Conservation (phyloP, 805 yeast genomes). For the Priceomyces melissophilus region DNA sequence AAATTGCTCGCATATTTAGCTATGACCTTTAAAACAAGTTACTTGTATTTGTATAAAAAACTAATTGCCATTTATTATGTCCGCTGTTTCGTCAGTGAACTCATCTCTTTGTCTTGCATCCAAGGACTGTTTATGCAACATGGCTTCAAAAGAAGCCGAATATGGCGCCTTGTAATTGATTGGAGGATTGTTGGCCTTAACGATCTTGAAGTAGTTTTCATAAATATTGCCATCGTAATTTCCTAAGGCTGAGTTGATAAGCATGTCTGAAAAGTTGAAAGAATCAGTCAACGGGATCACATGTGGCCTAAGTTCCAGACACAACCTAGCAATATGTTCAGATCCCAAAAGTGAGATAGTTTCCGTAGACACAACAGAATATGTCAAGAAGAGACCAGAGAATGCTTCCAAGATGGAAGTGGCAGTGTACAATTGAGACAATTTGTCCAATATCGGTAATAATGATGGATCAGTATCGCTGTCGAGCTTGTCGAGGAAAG, state of each 20-base stretch:
- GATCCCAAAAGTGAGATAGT: conserved; percentile 8
- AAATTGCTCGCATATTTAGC: no score
- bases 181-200: conserved; percentile 48
- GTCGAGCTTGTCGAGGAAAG: conserved; percentile 34
- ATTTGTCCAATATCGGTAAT: conserved; percentile 44
- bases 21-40: no score
- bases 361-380: conserved; percentile 50
- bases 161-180: conserved; percentile 56
- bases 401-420: conserved; percentile 55
- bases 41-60: not conserved
- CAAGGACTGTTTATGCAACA: conserved; percentile 26
- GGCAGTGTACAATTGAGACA: conserved; percentile 52
- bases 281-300: conserved; percentile 77
- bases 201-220: conserved; percentile 63
- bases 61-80: conserved; percentile 13
- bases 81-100: conserved; percentile 25
- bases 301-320: conserved; percentile 46
- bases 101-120: conserved; percentile 30
- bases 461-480: conserved; percentile 33
- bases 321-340: conserved; percentile 24
- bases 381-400: conserved; percentile 69
- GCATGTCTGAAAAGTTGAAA: conserved; percentile 71
- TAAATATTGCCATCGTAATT: conserved; percentile 75
- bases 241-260: conserved; percentile 79
- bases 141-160: conserved; percentile 31